A percentile compares a stretch with the other conserved stretches of the same genome.
These are phyloP conservation scores for Kodamaea suecica DNA, from an alignment of 1,139 yeast genomes.

Conservation along the genomic window DNA sequence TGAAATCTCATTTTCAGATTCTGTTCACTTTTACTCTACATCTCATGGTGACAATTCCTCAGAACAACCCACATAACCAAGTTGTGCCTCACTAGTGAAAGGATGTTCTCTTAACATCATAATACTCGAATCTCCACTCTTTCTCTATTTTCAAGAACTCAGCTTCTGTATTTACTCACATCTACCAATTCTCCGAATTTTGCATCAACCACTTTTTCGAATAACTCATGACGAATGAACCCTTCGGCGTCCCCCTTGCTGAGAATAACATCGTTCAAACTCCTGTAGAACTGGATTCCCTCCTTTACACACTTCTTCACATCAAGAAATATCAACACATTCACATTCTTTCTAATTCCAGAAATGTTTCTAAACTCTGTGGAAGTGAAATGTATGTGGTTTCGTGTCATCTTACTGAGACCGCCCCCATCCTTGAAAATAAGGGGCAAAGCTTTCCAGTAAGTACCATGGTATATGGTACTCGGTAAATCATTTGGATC, in stretches of 20 bases:
- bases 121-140: constrained; percentile 2
- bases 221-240: constrained; percentile 42
- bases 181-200: constrained; percentile 15
- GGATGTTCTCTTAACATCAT: not conserved
- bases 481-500: constrained; percentile 21
- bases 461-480: constrained; percentile 79
- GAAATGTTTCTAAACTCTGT: constrained; percentile 44
- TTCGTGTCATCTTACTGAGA: constrained; percentile 65
- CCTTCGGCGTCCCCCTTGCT: constrained; percentile 62
- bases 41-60: too few species aligned
- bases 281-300: constrained; percentile 57
- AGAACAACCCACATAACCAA: too few species aligned
- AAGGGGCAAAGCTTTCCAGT: constrained; percentile 39
- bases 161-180: constrained; percentile 1
- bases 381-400: constrained; percentile 73
- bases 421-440: constrained; percentile 55
- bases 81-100: too few species aligned
- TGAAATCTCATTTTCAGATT: too few species aligned
- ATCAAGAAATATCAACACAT: constrained; percentile 64
- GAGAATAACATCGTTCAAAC: constrained; percentile 74
- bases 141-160: too few species aligned
- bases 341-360: constrained; percentile 66
- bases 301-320: constrained; percentile 40
- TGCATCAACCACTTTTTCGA: constrained; percentile 35
- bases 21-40: too few species aligned